These are phyloP conservation scores for Rhodotorula graminis DNA, from an alignment of 768 basidiomycete genomes.

Conservation along the genomic window DNA sequence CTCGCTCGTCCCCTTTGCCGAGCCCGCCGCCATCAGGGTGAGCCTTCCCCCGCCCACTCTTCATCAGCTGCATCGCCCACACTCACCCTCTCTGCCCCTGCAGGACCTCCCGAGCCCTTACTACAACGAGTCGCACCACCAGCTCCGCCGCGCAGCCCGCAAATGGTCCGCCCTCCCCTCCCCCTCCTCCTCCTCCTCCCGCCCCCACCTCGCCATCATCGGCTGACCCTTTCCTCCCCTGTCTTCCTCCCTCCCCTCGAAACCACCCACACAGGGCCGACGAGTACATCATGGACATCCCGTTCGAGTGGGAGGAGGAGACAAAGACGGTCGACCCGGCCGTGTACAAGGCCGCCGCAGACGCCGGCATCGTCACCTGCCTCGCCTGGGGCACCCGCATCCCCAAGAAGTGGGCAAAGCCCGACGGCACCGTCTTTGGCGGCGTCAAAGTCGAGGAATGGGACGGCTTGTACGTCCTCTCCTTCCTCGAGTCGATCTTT, in stretches of 20 bases:
- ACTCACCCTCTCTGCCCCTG: neutral
- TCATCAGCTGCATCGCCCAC: no score
- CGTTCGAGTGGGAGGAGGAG: conserved; percentile 40
- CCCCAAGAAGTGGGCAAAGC: conserved; percentile 21
- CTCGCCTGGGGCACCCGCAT: conserved; percentile 24
- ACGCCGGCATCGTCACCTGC: conserved; percentile 29
- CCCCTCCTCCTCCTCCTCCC: neutral
- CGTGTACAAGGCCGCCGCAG: conserved; percentile 34
- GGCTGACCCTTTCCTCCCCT: neutral
- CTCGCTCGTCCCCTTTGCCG: conserved; percentile 33
- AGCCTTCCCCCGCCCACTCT: neutral
- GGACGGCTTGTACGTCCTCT: conserved; percentile 37
- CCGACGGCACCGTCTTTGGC: conserved; percentile 31
- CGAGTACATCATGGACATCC: conserved; percentile 35
- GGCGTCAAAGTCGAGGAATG: conserved; percentile 36
- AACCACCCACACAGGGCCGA: conserved; percentile 9
- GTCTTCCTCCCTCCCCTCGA: neutral
- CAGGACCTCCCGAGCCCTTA: conserved; percentile 41
- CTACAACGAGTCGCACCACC: conserved; percentile 37
- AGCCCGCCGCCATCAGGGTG: conserved; percentile 32
- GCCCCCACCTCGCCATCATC: no score
- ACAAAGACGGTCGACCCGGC: conserved; percentile 33
- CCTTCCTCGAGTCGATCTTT: neutral
- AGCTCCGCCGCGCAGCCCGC: conserved; percentile 23
- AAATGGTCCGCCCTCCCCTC: neutral